Percentiles rank a stretch among this genome's conserved stretches.
phyloP scores from a whole-genome alignment of 2,329 filamentous ascomycete species.

The Emmonsiellopsis sp. region DNA sequence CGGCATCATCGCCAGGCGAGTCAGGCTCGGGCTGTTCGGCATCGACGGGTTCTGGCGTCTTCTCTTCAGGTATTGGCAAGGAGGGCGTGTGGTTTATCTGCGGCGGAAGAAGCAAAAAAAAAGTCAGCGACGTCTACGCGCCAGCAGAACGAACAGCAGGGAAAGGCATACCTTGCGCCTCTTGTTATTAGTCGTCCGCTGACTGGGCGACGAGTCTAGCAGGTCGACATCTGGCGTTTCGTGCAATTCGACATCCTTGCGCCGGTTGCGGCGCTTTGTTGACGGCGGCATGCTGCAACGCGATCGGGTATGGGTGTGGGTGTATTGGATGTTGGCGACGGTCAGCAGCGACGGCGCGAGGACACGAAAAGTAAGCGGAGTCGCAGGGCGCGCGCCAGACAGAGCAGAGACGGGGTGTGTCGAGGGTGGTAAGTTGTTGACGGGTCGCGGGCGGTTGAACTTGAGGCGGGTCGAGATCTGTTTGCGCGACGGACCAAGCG shows the following conservation, averaged over 20 bases:
- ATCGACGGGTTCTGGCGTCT: constrained; percentile 25
- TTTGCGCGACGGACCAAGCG: no score
- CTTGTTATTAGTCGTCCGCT: constrained; percentile 31
- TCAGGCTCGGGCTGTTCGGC: constrained; percentile 20
- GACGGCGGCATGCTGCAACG: constrained; percentile 30
- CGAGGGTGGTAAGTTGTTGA: no score
- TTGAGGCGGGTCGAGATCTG: no score
- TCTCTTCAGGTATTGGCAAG: constrained; percentile 21
- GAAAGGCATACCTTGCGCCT: constrained; percentile 36
- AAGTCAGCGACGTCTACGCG: background rate
- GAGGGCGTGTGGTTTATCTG: constrained; percentile 23
- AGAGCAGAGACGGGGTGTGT: no score
- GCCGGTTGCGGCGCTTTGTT: constrained; percentile 35
- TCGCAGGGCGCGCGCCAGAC: no score
- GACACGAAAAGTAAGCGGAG: no score
- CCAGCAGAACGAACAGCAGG: constrained; percentile 1
- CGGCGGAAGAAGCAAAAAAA: background rate
- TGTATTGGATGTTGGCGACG: no score
- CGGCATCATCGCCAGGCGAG: constrained; percentile 31
- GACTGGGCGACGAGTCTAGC: constrained; percentile 39
- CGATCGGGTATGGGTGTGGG: background rate
- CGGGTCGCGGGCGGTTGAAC: no score
- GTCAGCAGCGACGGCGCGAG: no score
- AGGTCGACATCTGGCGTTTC: constrained; percentile 36
- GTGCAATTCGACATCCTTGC: constrained; percentile 36